Evolutionary conservation across 306 rosid genomes (phyloP), one percentile per base, ranked within the genome.

Genomic region (Vigna mungo): DNA sequence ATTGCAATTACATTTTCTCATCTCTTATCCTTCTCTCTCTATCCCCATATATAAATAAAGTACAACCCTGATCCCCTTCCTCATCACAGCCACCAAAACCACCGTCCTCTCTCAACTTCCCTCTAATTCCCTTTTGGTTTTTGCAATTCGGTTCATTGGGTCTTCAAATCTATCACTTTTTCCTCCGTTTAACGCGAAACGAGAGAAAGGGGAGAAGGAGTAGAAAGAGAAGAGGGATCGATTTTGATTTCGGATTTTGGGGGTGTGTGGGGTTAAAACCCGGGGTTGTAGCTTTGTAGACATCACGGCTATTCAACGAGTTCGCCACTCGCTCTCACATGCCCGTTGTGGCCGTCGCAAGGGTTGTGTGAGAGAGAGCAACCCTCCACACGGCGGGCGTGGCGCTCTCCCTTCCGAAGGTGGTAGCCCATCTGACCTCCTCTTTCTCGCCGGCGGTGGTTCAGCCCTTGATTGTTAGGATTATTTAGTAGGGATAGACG

Each of bases 351-450:
- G 83, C 30, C 91, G 91, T 82, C 96, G 91, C 61, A 88, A 84
- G 91, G 97, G 96, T 87, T 89, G 96, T 79, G 85, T 90, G 69
- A 84, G 82, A 44, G 90, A 85, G 64, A 84, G 81, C 91, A 95
- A 89, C 89, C 97, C 98, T 87, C 97, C 98, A 86, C 97, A 95
- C 96, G 96, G 97, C 81, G 98, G 97, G 83, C 97, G 96, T 78
- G 97, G 99, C 58, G 99, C 99, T 55, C 77, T 95, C 88, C 99
- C 99, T 68, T 95, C 97, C 48, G 99, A 95, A 85, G 99, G 99
- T 76, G 99, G 99, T 11, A 90, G 93, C 71, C 99, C 99, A 18
- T 92, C 99, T 52, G 99, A 95, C 84, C 99, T 95, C 66, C 97
- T 95, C 83, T 95, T 95, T 81, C 99, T 95, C 4, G 97, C 99